Percentiles rank a stretch among this genome's conserved stretches.
Conservation (phyloP, 1,284 basidiomycete species). For the Ustilago loliicola region DNA sequence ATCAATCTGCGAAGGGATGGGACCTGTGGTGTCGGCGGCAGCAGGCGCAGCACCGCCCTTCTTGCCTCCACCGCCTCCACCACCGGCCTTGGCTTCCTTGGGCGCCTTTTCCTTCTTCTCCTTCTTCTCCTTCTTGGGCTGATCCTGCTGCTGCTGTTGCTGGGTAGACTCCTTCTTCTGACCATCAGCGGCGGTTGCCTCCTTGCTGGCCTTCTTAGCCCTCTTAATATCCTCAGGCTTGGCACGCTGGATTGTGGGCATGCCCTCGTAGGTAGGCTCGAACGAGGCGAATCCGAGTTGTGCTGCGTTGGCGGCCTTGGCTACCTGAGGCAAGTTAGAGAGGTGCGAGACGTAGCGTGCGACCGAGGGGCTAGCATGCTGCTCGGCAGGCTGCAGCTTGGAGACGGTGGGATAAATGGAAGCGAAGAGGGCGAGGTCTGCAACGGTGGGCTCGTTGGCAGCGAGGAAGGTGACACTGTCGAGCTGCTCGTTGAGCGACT, state of each 20-base stretch:
- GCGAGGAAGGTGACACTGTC: slow-evolving; percentile 60
- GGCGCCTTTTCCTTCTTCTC: slow-evolving; percentile 64
- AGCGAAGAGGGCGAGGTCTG: slow-evolving; percentile 68
- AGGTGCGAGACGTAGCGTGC: slow-evolving; percentile 68
- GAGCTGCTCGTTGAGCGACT: slow-evolving; percentile 60
- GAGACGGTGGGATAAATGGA: slow-evolving; percentile 64
- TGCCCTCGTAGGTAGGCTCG: slow-evolving; percentile 66
- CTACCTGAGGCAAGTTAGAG: slow-evolving; percentile 57
- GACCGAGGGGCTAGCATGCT: slow-evolving; percentile 66
- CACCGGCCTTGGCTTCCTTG: slow-evolving; percentile 61
- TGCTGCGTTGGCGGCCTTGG: slow-evolving; percentile 40
- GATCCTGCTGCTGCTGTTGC: slow-evolving; percentile 34
- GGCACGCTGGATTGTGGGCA: slow-evolving; percentile 63
- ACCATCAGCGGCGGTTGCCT: slow-evolving; percentile 34
- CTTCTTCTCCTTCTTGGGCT: slow-evolving; percentile 55
- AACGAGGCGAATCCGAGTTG: slow-evolving; percentile 57
- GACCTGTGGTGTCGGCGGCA: slow-evolving; percentile 54
- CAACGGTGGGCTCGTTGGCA: slow-evolving; percentile 61
- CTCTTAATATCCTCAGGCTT: slow-evolving; percentile 55
- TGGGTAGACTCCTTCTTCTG: slow-evolving; percentile 28
- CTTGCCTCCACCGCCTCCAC: slow-evolving; percentile 53
- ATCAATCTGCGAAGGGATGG: slow-evolving; percentile 66
- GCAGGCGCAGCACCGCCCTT: slow-evolving; percentile 54
- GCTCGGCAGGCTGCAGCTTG: slow-evolving; percentile 57
- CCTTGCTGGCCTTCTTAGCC: slow-evolving; percentile 64